phyloP scores from a whole-genome alignment of 441 rosid species.

The Theobroma grandiflorum region DNA sequence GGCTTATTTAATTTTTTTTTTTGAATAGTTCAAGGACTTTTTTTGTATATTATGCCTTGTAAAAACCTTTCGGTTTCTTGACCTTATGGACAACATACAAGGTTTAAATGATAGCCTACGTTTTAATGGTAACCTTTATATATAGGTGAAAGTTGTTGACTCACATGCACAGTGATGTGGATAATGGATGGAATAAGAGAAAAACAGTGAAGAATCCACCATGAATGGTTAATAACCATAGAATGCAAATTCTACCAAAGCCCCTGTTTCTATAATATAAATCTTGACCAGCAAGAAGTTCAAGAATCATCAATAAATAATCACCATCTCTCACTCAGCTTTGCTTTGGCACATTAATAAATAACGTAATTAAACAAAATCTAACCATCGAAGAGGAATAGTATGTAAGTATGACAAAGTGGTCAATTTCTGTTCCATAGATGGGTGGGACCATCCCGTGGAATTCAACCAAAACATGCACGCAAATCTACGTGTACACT shows the following conservation, averaged over 20 bases:
- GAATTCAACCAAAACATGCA: constrained; percentile 3
- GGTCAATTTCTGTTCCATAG: neutral
- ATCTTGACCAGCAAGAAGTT: neutral
- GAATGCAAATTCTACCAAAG: neutral
- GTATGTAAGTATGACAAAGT: neutral
- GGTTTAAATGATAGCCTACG: neutral
- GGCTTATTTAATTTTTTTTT: no score
- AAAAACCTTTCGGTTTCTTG: neutral
- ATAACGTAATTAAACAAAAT: neutral
- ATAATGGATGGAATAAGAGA: neutral
- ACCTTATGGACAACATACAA: neutral
- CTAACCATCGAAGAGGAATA: neutral
- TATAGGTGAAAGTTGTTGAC: neutral
- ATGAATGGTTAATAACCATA: constrained; percentile 7
- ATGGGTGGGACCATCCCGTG: constrained; percentile 1
- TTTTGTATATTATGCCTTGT: no score
- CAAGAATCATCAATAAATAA: neutral
- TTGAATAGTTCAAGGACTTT: no score
- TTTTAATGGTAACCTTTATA: neutral
- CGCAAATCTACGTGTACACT: neutral
- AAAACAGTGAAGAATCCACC: neutral
- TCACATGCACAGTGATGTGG: constrained; percentile 3
- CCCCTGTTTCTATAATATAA: neutral
- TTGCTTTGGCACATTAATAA: neutral
- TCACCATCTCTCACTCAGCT: neutral